Evolutionary conservation across 345 rosid genomes (phyloP).

Genomic region (Euclidium syriacum): DNA sequence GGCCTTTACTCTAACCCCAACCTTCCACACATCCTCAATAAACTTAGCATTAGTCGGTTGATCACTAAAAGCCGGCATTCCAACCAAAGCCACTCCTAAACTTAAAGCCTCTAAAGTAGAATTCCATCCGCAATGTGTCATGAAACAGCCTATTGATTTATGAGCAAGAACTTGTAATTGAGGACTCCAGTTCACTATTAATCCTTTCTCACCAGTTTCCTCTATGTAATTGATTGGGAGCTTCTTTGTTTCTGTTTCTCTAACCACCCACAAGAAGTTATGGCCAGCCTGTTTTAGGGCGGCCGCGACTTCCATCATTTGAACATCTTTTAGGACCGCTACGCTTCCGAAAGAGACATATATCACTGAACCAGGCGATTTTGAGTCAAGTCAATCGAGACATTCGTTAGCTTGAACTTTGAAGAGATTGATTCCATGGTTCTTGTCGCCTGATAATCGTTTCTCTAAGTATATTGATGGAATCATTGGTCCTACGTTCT

Average conservation of each 20-base stretch:
- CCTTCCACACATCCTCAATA: slow-evolving; percentile 36
- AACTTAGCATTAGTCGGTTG: slow-evolving; percentile 39
- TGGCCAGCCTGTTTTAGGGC: slow-evolving; percentile 32
- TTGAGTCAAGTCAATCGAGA: slow-evolving; percentile 51
- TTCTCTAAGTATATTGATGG: slow-evolving; percentile 54
- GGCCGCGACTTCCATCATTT: slow-evolving; percentile 45
- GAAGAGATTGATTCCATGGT: slow-evolving; percentile 48
- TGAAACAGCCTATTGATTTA: slow-evolving; percentile 42
- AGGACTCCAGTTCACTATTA: slow-evolving; percentile 48
- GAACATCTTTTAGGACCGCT: slow-evolving; percentile 36
- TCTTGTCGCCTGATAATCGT: slow-evolving; percentile 37
- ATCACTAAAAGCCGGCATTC: slow-evolving; percentile 30
- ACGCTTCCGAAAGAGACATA: slow-evolving; percentile 51
- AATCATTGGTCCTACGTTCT: slow-evolving; percentile 44
- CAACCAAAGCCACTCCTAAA: slow-evolving; percentile 49
- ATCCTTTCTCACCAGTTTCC: slow-evolving; percentile 32
- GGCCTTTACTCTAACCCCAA: slow-evolving; percentile 38
- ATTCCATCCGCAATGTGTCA: slow-evolving; percentile 63
- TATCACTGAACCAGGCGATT: slow-evolving; percentile 35
- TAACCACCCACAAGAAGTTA: slow-evolving; percentile 53
- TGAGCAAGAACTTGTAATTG: slow-evolving; percentile 49
- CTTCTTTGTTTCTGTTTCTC: slow-evolving; percentile 44
- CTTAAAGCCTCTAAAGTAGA: slow-evolving; percentile 56
- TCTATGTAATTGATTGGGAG: slow-evolving; percentile 33
- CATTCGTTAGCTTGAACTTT: slow-evolving; percentile 31